These are phyloP conservation scores for Aeschynomene evenia DNA, from an alignment of 306 rosid genomes.

Conservation along the genomic window DNA sequence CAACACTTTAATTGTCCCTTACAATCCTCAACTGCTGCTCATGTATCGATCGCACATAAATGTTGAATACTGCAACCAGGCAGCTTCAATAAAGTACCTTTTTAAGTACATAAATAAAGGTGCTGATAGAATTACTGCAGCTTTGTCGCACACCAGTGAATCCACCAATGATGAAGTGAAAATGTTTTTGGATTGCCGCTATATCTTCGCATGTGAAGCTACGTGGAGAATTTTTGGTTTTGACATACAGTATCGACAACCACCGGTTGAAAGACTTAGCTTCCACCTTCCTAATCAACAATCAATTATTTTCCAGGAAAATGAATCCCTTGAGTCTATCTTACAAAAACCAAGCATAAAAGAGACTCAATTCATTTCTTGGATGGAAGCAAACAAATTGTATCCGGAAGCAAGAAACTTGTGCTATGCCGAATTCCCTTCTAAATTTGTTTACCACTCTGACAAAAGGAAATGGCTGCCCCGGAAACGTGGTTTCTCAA, in stretches of 20 bases:
- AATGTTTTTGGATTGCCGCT: background rate
- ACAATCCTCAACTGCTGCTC: background rate
- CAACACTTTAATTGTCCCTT: background rate
- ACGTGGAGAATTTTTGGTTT: background rate
- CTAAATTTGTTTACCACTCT: background rate
- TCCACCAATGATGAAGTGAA: background rate
- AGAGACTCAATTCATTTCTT: background rate
- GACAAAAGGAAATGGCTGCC: too few species aligned
- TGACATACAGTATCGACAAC: background rate
- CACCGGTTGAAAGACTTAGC: background rate
- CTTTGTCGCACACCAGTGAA: too few species aligned
- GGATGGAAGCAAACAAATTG: background rate
- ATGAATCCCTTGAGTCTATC: background rate
- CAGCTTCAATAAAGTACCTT: background rate
- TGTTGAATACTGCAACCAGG: background rate
- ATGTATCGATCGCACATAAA: background rate
- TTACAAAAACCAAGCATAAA: background rate
- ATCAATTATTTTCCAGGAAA: background rate
- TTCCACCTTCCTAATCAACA: background rate
- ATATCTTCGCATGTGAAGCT: background rate
- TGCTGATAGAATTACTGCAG: background rate
- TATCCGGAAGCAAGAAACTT: background rate
- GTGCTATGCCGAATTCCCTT: background rate
- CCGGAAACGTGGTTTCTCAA: too few species aligned
- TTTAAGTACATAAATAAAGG: background rate